phyloP scores from a whole-genome alignment of 73 alveolate genomes.

The Uronychia setigera region DNA sequence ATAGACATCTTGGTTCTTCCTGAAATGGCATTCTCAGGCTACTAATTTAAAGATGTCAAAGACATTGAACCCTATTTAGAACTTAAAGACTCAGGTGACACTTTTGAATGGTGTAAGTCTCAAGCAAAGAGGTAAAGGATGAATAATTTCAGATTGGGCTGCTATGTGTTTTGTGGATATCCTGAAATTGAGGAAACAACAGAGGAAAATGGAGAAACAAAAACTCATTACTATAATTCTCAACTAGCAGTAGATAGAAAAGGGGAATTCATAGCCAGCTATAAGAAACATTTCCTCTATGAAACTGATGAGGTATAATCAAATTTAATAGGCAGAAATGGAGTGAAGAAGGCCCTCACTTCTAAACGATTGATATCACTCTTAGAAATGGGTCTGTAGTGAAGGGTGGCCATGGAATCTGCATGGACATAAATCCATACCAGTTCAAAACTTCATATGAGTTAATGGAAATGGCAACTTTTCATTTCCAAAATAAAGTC shows the following conservation, averaged over 20 bases:
- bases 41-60: slow-evolving; percentile 79
- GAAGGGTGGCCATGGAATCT: slow-evolving; percentile 89
- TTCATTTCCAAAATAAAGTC: slow-evolving; percentile 27
- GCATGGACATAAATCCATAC: slow-evolving; percentile 91
- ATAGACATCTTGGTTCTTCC: slow-evolving; percentile 89
- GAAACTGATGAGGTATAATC: slow-evolving; percentile 63
- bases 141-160: slow-evolving; percentile 49
- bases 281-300: slow-evolving; percentile 80
- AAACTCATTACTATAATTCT: slow-evolving; percentile 73
- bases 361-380: slow-evolving; percentile 68
- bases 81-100: slow-evolving; percentile 76
- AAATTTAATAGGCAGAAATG: slow-evolving; percentile 64
- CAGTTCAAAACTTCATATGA: slow-evolving; percentile 47
- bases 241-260: slow-evolving; percentile 82
- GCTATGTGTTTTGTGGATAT: slow-evolving; percentile 93
- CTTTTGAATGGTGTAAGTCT: slow-evolving; percentile 83
- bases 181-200: slow-evolving; percentile 84
- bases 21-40: slow-evolving; percentile 96
- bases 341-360: slow-evolving; percentile 92
- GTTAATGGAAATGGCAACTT: slow-evolving; percentile 44
- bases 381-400: slow-evolving; percentile 66
- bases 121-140: slow-evolving; percentile 44
- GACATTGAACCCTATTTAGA: slow-evolving; percentile 86
- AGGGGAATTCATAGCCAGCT: slow-evolving; percentile 80
- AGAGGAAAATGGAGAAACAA: slow-evolving; percentile 7